Base-by-base conservation (phyloP, 345 rosid species). In the Lepidium africanum region DNA sequence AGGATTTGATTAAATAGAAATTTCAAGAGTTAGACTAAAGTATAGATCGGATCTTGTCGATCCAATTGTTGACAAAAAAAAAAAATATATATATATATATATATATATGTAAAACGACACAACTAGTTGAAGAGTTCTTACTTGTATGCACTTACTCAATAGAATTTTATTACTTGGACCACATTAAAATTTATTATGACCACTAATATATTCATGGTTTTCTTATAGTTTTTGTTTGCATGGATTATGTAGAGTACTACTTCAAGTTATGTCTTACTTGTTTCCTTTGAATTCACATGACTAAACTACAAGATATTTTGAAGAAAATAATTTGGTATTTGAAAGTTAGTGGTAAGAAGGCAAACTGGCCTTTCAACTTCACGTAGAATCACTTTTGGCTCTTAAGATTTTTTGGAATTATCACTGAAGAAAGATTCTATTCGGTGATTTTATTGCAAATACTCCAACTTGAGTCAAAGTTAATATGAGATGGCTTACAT, bases 291-390 rank as follows among this genome's bases (percentile, higher is more conserved):
- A 53, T 41, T 51, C 7, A 52, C 39, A 38, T 42, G 60, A 51
- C 38, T 52, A 5, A 52, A 19, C 8, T 17, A 35, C 2, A 63
- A 33, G 45, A 6, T 45, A 53, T 19, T 38, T 57, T 7, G 9
- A 23, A 25, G 14, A 23, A 42, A 11, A 30, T 14, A 45, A 11
- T 15, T 32, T 65, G 54, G 39, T 13, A 52, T 46, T 9, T 25
- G 39, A 51, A 51, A 45, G 36, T 37, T 45, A 51, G 73, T 67
- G 69, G 64, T 30, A 58, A 10, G 63, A 59, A 53, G 69, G 64
- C 69, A 74, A 56, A 67, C 13, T 67, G 68, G 63, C 77, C 77
- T 60, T 74, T 67, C 77, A 67, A 74, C 59, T 60, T 66, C 58
- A 36, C 52, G 3, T 67, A 74, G 59, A 74, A 67, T 74, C 60